Evolutionary conservation across 2,329 filamentous ascomycete species (phyloP).

Genomic region (Diplocarpon rosae): DNA sequence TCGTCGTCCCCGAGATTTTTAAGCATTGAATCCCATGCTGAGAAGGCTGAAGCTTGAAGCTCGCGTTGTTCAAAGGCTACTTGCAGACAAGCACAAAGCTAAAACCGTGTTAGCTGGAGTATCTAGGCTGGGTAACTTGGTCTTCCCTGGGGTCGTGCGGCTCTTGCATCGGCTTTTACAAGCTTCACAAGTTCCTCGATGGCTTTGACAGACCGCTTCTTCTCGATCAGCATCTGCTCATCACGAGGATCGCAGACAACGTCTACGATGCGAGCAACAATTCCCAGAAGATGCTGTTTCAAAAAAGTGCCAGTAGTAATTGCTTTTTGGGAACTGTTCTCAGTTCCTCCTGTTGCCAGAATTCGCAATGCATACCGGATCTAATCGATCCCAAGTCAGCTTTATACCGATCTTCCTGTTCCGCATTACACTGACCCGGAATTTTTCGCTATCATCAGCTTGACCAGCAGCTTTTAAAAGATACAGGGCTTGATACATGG

Average conservation of each 20-base stretch:
- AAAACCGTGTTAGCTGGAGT: conserved; percentile 1
- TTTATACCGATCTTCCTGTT: not conserved
- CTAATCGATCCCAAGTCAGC: conserved; percentile 10
- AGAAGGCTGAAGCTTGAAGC: conserved; percentile 69
- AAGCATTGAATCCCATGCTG: conserved; percentile 75
- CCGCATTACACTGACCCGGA: conserved; percentile 38
- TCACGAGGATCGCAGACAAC: conserved; percentile 57
- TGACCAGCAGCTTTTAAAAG: conserved; percentile 72
- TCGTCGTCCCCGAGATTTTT: conserved; percentile 66
- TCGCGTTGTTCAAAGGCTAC: conserved; percentile 66
- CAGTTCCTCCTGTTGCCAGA: conserved; percentile 28
- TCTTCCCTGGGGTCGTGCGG: conserved; percentile 80
- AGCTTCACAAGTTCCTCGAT: conserved; percentile 81
- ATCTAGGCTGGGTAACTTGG: not conserved
- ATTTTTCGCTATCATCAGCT: conserved; percentile 43
- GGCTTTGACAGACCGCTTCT: conserved; percentile 65
- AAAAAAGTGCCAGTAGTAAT: conserved; percentile 65
- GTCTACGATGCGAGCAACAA: conserved; percentile 75
- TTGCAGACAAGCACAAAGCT: conserved; percentile 88
- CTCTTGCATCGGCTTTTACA: conserved; percentile 60
- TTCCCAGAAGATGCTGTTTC: conserved; percentile 71
- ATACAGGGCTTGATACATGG: conserved; percentile 66
- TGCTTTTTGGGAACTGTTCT: conserved; percentile 31
- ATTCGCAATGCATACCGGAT: conserved; percentile 28
- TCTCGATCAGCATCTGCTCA: conserved; percentile 52